Base-by-base conservation (phyloP, 1,139 yeast species). In the Maudiozyma humilis region DNA sequence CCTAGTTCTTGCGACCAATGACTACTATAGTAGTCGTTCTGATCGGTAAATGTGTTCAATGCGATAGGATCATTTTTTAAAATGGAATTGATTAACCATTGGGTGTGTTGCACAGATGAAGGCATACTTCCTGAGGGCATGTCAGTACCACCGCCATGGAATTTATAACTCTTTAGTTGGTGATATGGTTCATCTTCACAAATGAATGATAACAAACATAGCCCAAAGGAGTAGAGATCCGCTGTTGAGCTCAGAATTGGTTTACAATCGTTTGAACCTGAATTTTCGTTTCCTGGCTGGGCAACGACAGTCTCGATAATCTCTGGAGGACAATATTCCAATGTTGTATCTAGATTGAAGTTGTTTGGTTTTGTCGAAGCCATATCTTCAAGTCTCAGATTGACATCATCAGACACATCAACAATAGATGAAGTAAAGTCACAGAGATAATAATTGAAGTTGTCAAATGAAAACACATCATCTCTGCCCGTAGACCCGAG, bases 31-130 rank as follows among this genome's bases (percentile, higher is more conserved):
- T 23, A 15, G 71, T 17, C 78, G 72, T 19, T 25, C 5, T 47
- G 78, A 82, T 67, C 82, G 76, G 53, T 67, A 62, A 54, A 68
- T 72, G 30, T 84, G 78, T 66, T 52, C 35, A 48, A 45, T 17
- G 44, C 34, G 17, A 52, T 45, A 6, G 56, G 54, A 25, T 49
- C 50, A 18, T 45, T 43, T 42, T 50, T 51, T 19, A 46, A 38
- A 16, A 52, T 50, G 15, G 51, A 52, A 38, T 47, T 51, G 29
- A 52, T 45, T 30, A 52, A 43, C 54, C 54, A 52, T 43, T 52
- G 56, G 3, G 50, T 42, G 35, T 51, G 50, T 17, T 50, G 54
- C 13, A 49, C 45, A 8, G 54, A 45, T 20, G 48, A 47, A 4
- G 41, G 38, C 10, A 32, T 31, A 29, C 20, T 23, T 19, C 31